Base-by-base conservation (phyloP, 306 rosid species). In the Alnus glutinosa region DNA sequence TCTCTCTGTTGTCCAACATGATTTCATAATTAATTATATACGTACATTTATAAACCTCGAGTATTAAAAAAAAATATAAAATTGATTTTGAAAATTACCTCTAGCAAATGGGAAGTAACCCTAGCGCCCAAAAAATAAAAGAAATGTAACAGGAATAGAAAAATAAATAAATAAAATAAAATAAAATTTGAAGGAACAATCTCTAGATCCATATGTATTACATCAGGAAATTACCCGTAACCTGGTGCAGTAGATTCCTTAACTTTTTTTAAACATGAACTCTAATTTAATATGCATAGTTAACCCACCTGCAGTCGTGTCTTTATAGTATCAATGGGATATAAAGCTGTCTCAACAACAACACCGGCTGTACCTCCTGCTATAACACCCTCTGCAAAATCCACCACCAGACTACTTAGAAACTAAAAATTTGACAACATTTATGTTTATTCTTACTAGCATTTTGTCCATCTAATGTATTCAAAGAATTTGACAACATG, bases 361-460 rank as follows among this genome's bases (percentile, higher is more conserved):
- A 89, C 98, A 74, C 97, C 98, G 62, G 98, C 92, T 55, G 97
- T 86, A 81, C 97, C 98, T 81, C 97, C 97, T 18, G 98, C 97
- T 74, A 94, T 86, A 73, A 85, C 83, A 50, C 97, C 97, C 90
- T 94, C 98, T 94, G 92, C 93, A 86, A 87, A 83, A 87, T 83
- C 76, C 76, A 77, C 47, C 61, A 47, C 36, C 72, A 55, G 51
- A 80, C 51, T 46, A 77, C 42, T 82, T 77, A 89, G 71, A 80
- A 83, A 54, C 62, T 57, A 4, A 23, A 23, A 23, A 23, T 23
- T 23, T 23, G 28, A 23, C 28, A 23, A 23, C 28, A 23, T 23
- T 23, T 23, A 23, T 23, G 0, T 23, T 30, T 51, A 67, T 52
- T 75, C 34, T 18, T n/a, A 76, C 70, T 51, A 46, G 58, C 37